Base-by-base conservation (phyloP, 331 rosid genomes). In the Pyrus hybrid region DNA sequence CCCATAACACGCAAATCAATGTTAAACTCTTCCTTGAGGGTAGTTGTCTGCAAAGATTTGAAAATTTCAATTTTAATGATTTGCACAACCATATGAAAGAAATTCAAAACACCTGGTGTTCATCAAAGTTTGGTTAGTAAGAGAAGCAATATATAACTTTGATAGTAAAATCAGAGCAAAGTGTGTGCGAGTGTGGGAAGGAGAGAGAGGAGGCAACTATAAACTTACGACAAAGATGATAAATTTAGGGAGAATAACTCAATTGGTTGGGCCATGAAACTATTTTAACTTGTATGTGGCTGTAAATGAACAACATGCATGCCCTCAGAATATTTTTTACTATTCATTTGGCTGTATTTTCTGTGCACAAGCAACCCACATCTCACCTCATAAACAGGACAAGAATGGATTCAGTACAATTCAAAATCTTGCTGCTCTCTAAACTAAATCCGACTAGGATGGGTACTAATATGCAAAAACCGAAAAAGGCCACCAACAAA, bases 1-100 rank as follows among this genome's bases (percentile, higher is more conserved):
- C 97, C 98, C 92, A 91, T 70, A 43, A 93, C 98, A 76, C 97
- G 98, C 79, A 93, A 80, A 82, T 93, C 98, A 77, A 93, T 93
- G 86, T 93, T 93, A 56, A 91, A 91, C 63, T 93, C 91, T 88
- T 93, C 98, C 88, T 93, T 93, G 74, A 93, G 88, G 51, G 79
- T 71, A 49, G 97, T 88, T 12, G 97, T 88, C 98, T 93, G 86
- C 81, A 77, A 76, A 72, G 74, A 62, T 64, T 18, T 64, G 16
- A 58, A 22, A 25, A 56, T 12, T 63, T 60, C 28, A 22, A 71
- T 29, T 56, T 43, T 69, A 32, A 23, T 11, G 25, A 21, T 23
- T 28, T 65, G 16, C 67, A 21, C 25, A 43, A 61, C 37, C 21
- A 22, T 47, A 49, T 23, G 29, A 18, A 41, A 18, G 3, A 65